Base-by-base conservation (phyloP, 495 filamentous ascomycete genomes). In the Hypomontagnella monticulosa region DNA sequence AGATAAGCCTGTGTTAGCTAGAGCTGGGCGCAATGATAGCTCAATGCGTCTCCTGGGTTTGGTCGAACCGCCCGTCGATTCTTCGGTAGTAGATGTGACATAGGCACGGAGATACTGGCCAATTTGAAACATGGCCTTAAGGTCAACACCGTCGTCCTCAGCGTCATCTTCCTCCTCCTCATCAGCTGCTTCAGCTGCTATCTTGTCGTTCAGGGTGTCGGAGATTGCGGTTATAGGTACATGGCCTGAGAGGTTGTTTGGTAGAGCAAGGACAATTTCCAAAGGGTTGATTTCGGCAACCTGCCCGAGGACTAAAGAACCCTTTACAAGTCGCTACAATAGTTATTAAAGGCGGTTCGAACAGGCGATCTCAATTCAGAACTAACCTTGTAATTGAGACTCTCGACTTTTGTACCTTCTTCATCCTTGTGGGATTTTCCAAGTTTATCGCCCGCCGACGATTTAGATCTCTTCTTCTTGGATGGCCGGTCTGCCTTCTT, bases 171-270 rank as follows among this genome's bases (percentile, higher is more conserved):
- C 73, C 2, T 85, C 81, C 0, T 80, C 83, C 11, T 83, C 83
- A 1, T 86, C 83, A 9, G 83, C 81, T 8, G 85, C 79, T 18
- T 85, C 88, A 14, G 86, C 84, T 60, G 87, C 75, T 37, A 91
- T 88, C 43, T 92, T 81, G 37, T 83, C 76, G 10, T 78, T 80
- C 12, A 83, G 64, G 19, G 61, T 9, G 53, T 91, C 86, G 9
- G 96, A 98, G 34, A 99, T 86, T 10, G 91, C 86, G n/a, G 94
- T 97, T 40, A 99, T 85, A 42, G 96, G 86, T 6, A 97, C 87
- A 75, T 92, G 95, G 38, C 95, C 96, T 50, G 86, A 89, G 10
- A 98, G 85, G 71, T 96, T 97, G 73, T 98, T 99, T 11, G 96
- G 93, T 18, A 98, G 79, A 15, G 92, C 88, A 59, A 99, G 76